Evolutionary conservation across 208 protist species (phyloP), one percentile per base, ranked within the genome.

Genomic region (Leishmania aethiopica): DNA sequence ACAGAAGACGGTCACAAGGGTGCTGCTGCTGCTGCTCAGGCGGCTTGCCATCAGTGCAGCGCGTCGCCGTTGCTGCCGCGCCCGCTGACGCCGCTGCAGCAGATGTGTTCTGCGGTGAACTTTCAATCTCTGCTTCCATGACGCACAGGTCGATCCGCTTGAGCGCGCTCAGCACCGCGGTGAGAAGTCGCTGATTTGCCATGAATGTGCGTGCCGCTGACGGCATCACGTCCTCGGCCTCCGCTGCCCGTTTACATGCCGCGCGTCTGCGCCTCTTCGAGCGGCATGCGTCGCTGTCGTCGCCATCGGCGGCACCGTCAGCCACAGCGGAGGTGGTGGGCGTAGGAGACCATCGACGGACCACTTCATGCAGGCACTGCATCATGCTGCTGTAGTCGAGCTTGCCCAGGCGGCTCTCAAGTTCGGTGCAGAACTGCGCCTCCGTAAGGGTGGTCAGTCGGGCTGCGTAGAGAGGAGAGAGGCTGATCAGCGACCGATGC

Each of bases 351-450:
- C 42, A 11, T 49, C 72, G 76, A 19, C 67, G 49, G 49, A 72
- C 85, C 45, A 95, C 77, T 77, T 95, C 89, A 7, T 92, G 47
- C 55, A 95, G 79, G 67, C 88, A 91, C 81, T 89, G 85, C 57
- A 92, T 32, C 81, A 95, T 92, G 70, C 86, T 73, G n/a, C 85
- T 83, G 57, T 84, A 73, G 75, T 91, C 77, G 11, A 75, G 76
- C n/a, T 77, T 80, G 4, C 84, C 71, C 28, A 84, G 81, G 59
- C 85, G 84, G 40, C 37, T 59, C 71, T 91, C 87, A 17, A 93
- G 40, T 57, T 86, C 81, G 2, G 49, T 55, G 45, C 78, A 76
- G n/a, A 95, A 76, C 70, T 86, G 85, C 47, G 79, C 45, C 19
- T 75, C 81, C 3, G 57, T 49, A 8, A 92, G 74, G n/a, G 42